phyloP scores from a whole-genome alignment of 2,329 filamentous ascomycete genomes.

The Emericellopsis atlantica region DNA sequence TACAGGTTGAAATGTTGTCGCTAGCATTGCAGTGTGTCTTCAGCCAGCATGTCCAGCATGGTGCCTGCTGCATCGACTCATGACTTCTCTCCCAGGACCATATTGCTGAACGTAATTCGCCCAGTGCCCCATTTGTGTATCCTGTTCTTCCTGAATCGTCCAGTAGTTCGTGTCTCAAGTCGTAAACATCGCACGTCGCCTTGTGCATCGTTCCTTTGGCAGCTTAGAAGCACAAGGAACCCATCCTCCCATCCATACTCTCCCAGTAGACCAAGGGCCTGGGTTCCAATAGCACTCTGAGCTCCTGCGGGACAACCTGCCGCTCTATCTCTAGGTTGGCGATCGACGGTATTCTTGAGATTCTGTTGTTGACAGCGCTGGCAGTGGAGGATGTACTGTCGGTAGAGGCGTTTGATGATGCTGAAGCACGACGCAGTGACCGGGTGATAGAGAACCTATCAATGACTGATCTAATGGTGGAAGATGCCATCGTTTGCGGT shows the following conservation, averaged over 20 bases:
- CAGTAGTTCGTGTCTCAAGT: no score
- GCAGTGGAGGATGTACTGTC: constrained; percentile 19
- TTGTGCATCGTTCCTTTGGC: neutral
- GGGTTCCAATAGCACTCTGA: constrained; percentile 43
- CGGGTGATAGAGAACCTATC: neutral
- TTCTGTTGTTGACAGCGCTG: constrained; percentile 44
- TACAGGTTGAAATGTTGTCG: no score
- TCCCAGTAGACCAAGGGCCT: constrained; percentile 51
- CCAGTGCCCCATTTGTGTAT: no score
- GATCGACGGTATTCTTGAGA: constrained; percentile 44
- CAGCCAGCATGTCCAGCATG: no score
- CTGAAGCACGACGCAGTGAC: constrained; percentile 1
- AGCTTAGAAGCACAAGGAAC: constrained; percentile 10
- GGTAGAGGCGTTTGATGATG: neutral
- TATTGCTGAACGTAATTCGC: no score
- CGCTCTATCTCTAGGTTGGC: constrained; percentile 46
- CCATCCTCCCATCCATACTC: constrained; percentile 48
- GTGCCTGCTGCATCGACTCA: no score
- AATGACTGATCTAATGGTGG: neutral
- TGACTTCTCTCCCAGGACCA: no score
- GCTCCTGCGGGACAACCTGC: constrained; percentile 35
- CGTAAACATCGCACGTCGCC: neutral
- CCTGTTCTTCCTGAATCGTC: neutral
- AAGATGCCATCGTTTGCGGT: no score
- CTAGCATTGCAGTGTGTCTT: no score